A percentile compares a stretch with the other conserved stretches of the same genome.
Evolutionary conservation across 352 stramenopile genomes (phyloP).

Genomic region (Globisporangium takayamanum): DNA sequence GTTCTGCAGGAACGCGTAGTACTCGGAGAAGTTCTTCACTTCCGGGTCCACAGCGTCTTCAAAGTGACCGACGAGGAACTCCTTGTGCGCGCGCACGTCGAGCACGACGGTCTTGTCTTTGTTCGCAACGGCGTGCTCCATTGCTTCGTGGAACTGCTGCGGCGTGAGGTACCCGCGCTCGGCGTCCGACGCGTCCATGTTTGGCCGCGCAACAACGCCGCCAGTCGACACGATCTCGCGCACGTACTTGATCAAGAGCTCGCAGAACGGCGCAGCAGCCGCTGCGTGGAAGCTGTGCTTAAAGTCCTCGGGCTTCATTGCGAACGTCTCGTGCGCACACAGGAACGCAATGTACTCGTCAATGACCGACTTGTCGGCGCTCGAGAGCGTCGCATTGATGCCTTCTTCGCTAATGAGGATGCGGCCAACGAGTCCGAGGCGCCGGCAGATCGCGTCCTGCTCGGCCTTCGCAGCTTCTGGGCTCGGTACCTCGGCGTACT

Average conservation of each 20-base stretch:
- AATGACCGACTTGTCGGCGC: constrained; percentile 28
- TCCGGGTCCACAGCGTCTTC: constrained; percentile 53
- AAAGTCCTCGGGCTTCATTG: constrained; percentile 62
- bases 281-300: constrained; percentile 54
- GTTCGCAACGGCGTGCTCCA: constrained; percentile 32
- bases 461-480: constrained; percentile 33
- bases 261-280: constrained; percentile 39
- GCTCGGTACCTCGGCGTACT: constrained; percentile 47
- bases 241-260: constrained; percentile 67
- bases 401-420: constrained; percentile 78
- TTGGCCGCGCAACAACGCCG: constrained; percentile 35
- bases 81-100: constrained; percentile 57
- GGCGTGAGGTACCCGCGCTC: constrained; percentile 69
- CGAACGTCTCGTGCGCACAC: constrained; percentile 38
- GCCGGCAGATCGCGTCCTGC: constrained; percentile 45
- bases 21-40: constrained; percentile 75
- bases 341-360: constrained; percentile 65
- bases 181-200: constrained; percentile 49
- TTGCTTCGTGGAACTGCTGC: constrained; percentile 66
- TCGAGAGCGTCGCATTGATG: constrained; percentile 78
- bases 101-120: constrained; percentile 48
- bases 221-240: constrained; percentile 76
- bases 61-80: constrained; percentile 70
- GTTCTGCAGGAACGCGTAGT: constrained; percentile 57
- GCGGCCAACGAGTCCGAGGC: constrained; percentile 54